Conservation (phyloP, 768 basidiomycete genomes). For the Chalciporus chontae region DNA sequence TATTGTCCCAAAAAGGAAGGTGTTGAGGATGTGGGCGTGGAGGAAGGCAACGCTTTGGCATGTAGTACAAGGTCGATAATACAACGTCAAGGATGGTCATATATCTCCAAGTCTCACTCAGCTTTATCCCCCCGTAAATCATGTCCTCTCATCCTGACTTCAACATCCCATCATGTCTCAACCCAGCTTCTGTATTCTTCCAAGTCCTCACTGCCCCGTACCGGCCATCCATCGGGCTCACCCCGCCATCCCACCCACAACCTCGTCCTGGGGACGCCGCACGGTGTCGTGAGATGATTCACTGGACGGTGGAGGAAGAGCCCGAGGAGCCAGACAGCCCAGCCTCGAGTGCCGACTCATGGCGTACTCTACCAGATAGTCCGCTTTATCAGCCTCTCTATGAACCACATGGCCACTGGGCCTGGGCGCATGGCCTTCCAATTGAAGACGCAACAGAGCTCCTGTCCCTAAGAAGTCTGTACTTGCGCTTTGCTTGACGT, state of each 20-base stretch:
- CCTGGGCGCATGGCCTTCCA: conserved; percentile 28
- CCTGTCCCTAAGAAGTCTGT: conserved; percentile 24
- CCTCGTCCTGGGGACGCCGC: conserved; percentile 19
- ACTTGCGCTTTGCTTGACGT: background rate
- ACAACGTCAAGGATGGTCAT: conserved; percentile 17
- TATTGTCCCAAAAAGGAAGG: conserved; percentile 35
- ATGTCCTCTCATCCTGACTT: conserved; percentile 12
- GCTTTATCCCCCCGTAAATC: background rate
- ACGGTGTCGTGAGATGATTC: conserved; percentile 26
- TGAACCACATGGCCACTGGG: conserved; percentile 30
- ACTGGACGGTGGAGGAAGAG: conserved; percentile 21
- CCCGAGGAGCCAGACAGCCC: background rate
- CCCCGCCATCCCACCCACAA: conserved; percentile 8
- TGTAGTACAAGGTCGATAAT: conserved; percentile 23
- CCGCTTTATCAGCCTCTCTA: conserved; percentile 25
- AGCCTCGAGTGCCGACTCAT: background rate
- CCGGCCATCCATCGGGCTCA: conserved; percentile 1
- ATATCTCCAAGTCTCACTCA: background rate
- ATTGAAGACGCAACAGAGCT: conserved; percentile 27
- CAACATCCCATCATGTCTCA: conserved; percentile 17
- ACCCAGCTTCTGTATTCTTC: conserved; percentile 28
- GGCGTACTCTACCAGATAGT: conserved; percentile 1
- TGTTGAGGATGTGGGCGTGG: conserved; percentile 24
- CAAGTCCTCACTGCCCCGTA: conserved; percentile 28
- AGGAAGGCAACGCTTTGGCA: conserved; percentile 24